Conservation (phyloP, 2,329 filamentous ascomycete species). For the Coniochaeta prunicola region DNA sequence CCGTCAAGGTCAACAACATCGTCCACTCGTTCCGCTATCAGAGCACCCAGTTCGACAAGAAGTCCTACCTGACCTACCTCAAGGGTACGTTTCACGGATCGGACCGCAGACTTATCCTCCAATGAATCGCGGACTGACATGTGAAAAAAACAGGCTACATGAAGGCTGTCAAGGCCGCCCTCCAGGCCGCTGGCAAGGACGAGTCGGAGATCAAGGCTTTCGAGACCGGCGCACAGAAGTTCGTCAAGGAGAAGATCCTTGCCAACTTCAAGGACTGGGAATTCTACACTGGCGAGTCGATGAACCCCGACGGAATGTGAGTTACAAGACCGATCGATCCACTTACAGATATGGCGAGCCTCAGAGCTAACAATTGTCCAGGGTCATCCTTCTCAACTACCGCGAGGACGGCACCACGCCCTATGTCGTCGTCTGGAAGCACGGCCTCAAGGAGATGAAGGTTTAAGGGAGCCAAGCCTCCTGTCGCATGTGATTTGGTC, state of each 20-base stretch:
- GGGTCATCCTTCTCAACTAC: conserved; percentile 92
- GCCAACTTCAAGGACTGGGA: conserved; percentile 93
- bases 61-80: conserved; percentile 72
- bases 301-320: conserved; percentile 91
- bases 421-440: conserved; percentile 89
- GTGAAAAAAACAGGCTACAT: conserved; percentile 59
- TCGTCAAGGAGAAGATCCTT: conserved; percentile 75
- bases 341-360: background rate
- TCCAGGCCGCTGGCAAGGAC: conserved; percentile 50
- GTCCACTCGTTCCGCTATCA: conserved; percentile 86
- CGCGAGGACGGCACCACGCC: conserved; percentile 92
- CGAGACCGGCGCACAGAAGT: conserved; percentile 65
- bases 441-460: conserved; percentile 84
- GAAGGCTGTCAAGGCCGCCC: conserved; percentile 72
- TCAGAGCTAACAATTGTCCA: conserved; percentile 23
- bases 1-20: conserved; percentile 82
- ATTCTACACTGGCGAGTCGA: conserved; percentile 85
- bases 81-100: conserved; percentile 59
- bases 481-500: background rate
- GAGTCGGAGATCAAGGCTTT: conserved; percentile 68
- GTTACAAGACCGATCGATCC: conserved; percentile 25
- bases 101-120: background rate
- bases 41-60: conserved; percentile 78
- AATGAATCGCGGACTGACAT: background rate
- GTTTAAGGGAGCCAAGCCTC: conserved; percentile 52